Evolutionary conservation across 805 yeast species (phyloP).

Genomic region (Wickerhamiella kurtzmanii): DNA sequence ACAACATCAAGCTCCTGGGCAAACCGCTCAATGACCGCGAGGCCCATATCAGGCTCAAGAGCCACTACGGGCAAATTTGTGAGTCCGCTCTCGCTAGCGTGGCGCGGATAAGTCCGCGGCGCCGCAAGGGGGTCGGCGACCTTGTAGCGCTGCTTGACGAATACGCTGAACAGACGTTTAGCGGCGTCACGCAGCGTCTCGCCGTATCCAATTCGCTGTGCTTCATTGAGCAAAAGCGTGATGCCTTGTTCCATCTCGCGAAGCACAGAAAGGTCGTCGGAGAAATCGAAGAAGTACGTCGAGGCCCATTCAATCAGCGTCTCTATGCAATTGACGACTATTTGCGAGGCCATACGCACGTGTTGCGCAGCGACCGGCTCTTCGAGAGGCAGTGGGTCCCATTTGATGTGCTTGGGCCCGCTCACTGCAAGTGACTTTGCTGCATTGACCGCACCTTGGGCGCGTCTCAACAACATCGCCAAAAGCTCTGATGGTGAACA

Average conservation of each 20-base stretch:
- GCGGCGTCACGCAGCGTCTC: constrained; percentile 9
- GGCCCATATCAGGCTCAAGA: constrained; percentile 11
- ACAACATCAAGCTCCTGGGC: constrained; percentile 51
- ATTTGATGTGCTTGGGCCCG: not conserved
- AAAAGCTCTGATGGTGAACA: constrained; percentile 43
- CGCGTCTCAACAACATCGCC: constrained; percentile 41
- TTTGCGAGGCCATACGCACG: constrained; percentile 43
- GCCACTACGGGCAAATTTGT: constrained; percentile 9
- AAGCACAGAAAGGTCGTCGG: constrained; percentile 51
- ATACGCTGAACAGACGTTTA: constrained; percentile 7
- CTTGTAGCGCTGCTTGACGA: constrained; percentile 10
- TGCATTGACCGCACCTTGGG: constrained; percentile 49
- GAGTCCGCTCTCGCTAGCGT: not conserved
- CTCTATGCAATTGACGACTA: constrained; percentile 71
- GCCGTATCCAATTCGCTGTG: not conserved
- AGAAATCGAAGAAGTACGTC: constrained; percentile 62
- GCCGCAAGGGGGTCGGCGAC: constrained; percentile 5
- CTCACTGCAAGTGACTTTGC: constrained; percentile 23
- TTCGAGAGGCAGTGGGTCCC: constrained; percentile 1
- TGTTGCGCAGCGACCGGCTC: not conserved
- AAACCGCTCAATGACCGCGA: constrained; percentile 38
- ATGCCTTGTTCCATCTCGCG: constrained; percentile 22
- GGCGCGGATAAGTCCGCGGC: constrained; percentile 1
- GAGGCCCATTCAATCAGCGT: constrained; percentile 57
- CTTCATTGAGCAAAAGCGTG: not conserved